Evolutionary conservation across 129 eudicot species (phyloP).

Genomic region (Escallonia rubra): DNA sequence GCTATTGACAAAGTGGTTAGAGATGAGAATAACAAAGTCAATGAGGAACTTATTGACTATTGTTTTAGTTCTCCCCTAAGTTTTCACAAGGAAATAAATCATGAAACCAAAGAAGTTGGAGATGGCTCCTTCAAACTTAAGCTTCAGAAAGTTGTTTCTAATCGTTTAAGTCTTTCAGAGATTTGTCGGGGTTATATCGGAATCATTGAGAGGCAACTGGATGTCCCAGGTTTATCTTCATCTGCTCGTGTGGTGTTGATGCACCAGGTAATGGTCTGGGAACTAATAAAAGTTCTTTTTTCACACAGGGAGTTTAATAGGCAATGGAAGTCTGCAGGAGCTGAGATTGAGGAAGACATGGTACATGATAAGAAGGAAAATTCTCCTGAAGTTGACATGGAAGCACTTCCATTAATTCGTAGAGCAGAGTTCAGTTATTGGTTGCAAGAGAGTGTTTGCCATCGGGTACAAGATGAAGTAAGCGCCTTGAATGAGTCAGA

Average conservation of each 20-base stretch:
- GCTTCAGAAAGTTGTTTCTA: conserved; percentile 57
- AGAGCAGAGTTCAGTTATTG: conserved; percentile 93
- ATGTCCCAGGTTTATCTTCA: conserved; percentile 61
- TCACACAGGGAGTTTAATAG: conserved; percentile 48
- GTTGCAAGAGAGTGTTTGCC: conserved; percentile 90
- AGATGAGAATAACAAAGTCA: conserved; percentile 62
- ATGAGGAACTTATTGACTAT: conserved; percentile 53
- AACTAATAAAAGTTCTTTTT: conserved; percentile 81
- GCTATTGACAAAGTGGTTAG: conserved; percentile 73
- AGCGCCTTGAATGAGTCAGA: conserved; percentile 64
- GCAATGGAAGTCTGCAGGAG: conserved; percentile 17
- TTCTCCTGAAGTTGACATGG: conserved; percentile 49
- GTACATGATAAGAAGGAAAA: conserved; percentile 39
- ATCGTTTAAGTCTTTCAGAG: conserved; percentile 43
- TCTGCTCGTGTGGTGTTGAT: conserved; percentile 66
- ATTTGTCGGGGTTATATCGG: conserved; percentile 72
- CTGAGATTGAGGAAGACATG: conserved; percentile 48
- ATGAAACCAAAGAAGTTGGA: conserved; percentile 46
- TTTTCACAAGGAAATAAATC: conserved; percentile 60
- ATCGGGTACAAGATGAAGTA: conserved; percentile 88
- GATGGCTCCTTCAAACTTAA: conserved; percentile 48
- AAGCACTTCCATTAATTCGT: conserved; percentile 71
- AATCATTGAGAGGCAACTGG: conserved; percentile 74
- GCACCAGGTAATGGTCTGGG: conserved; percentile 94
- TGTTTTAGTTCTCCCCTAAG: conserved; percentile 64